Conservation (phyloP, 176 grass and related monocot species). For the Oryza brachyantha region DNA sequence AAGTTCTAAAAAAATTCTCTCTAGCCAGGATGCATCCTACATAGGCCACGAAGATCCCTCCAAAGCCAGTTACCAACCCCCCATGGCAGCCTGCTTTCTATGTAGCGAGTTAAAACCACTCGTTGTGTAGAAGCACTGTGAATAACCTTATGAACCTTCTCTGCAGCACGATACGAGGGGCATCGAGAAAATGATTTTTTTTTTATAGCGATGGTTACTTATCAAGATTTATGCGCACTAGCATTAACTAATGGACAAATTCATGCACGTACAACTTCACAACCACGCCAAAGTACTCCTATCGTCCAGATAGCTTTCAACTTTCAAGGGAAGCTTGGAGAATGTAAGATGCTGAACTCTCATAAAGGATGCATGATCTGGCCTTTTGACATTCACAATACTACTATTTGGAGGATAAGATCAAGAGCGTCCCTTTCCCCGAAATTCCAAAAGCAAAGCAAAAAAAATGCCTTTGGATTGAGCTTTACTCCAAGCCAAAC, state of each 20-base stretch:
- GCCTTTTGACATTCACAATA: slow-evolving; percentile 14
- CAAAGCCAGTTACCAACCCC: too few species aligned
- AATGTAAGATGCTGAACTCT: slow-evolving; percentile 19
- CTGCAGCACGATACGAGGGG: too few species aligned
- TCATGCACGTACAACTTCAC: background rate
- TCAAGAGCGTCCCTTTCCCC: background rate
- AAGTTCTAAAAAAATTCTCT: too few species aligned
- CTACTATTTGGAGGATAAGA: slow-evolving; percentile 44
- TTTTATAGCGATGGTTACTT: too few species aligned
- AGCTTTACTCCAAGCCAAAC: slow-evolving; percentile 56
- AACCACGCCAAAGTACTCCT: background rate
- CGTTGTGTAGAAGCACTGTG: too few species aligned
- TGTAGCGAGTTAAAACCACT: too few species aligned
- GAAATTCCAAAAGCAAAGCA: background rate
- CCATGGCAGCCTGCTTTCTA: too few species aligned
- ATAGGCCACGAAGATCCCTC: too few species aligned
- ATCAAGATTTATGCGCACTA: background rate
- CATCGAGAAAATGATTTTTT: too few species aligned
- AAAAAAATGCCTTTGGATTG: slow-evolving; percentile 43
- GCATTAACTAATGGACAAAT: background rate
- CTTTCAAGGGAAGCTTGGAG: background rate
- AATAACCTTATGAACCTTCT: too few species aligned
- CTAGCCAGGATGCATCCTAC: too few species aligned
- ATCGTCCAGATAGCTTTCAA: background rate
- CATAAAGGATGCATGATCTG: slow-evolving; percentile 10